Evolutionary conservation across 768 basidiomycete species (phyloP).

Genomic region (Lactifluus piperatus): DNA sequence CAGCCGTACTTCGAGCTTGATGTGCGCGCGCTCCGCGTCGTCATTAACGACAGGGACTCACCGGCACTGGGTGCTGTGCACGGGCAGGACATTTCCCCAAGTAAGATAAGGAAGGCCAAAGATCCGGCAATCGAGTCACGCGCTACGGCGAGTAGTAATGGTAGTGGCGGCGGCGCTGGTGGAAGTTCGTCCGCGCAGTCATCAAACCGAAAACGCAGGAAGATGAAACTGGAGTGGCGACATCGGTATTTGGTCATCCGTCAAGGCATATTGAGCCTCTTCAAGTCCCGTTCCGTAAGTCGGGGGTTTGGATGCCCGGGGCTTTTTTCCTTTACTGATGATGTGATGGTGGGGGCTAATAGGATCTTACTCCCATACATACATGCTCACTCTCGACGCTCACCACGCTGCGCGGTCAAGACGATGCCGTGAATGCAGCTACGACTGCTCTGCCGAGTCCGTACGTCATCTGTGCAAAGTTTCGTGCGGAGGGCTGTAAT

Average conservation of each 20-base stretch:
- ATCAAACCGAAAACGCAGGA: conserved; percentile 23
- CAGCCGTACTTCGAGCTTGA: conserved; percentile 52
- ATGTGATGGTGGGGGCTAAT: neutral
- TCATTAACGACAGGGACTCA: conserved; percentile 26
- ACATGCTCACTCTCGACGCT: conserved; percentile 16
- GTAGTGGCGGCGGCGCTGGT: neutral
- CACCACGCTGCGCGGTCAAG: conserved; percentile 13
- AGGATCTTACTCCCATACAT: conserved; percentile 18
- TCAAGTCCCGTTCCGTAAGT: conserved; percentile 45
- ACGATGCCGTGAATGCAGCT: conserved; percentile 8
- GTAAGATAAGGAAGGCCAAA: conserved; percentile 17
- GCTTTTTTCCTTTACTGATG: neutral
- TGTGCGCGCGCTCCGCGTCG: conserved; percentile 42
- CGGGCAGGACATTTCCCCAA: neutral
- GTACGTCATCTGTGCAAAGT: conserved; percentile 19
- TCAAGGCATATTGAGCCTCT: conserved; percentile 46
- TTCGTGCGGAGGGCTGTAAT: neutral
- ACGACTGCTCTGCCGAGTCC: conserved; percentile 4
- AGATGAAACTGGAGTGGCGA: conserved; percentile 49
- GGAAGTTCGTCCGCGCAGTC: neutral
- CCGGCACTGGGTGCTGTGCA: neutral
- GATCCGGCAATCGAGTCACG: conserved; percentile 1
- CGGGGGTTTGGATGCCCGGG: conserved; percentile 19
- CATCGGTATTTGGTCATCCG: conserved; percentile 54
- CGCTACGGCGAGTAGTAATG: neutral